Evolutionary conservation across 768 basidiomycete species (phyloP).

Genomic region (Phaeolepiota aurea): DNA sequence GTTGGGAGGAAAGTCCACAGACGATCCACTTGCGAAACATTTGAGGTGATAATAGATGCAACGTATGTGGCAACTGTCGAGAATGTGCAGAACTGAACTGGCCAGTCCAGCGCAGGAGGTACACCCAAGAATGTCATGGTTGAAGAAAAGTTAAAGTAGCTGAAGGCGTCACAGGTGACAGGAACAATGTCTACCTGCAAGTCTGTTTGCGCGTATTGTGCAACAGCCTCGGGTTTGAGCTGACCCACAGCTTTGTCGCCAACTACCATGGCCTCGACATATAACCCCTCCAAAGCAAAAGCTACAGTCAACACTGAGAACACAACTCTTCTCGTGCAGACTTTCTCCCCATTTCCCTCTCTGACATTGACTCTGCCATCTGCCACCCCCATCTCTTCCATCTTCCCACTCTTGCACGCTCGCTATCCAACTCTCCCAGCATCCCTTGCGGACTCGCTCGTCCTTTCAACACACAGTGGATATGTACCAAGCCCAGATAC

Average conservation of each 20-base stretch:
- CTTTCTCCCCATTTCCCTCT: constrained; percentile 32
- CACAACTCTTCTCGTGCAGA: constrained; percentile 27
- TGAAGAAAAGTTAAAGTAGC: not conserved
- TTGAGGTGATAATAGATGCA: constrained; percentile 59
- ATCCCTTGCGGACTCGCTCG: constrained; percentile 17
- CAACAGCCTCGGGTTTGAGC: no score
- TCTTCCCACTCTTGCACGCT: constrained; percentile 22
- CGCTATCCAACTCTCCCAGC: constrained; percentile 27
- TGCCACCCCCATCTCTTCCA: constrained; percentile 18
- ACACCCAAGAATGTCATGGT: constrained; percentile 18
- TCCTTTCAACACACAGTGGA: constrained; percentile 31
- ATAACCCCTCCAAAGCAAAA: not conserved
- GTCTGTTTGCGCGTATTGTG: no score
- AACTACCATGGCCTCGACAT: not conserved
- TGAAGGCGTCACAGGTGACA: not conserved
- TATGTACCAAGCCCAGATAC: constrained; percentile 17
- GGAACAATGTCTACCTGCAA: not conserved
- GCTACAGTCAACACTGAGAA: no score
- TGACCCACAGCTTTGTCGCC: not conserved
- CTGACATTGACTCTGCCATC: constrained; percentile 14
- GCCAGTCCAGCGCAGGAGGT: constrained; percentile 45
- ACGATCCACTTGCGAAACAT: constrained; percentile 76
- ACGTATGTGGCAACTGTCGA: constrained; percentile 43
- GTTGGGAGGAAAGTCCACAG: constrained; percentile 75
- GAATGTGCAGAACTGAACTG: constrained; percentile 50